Evolutionary conservation across 2,329 filamentous ascomycete species (phyloP).

Genomic region (Cordyceps sp.): DNA sequence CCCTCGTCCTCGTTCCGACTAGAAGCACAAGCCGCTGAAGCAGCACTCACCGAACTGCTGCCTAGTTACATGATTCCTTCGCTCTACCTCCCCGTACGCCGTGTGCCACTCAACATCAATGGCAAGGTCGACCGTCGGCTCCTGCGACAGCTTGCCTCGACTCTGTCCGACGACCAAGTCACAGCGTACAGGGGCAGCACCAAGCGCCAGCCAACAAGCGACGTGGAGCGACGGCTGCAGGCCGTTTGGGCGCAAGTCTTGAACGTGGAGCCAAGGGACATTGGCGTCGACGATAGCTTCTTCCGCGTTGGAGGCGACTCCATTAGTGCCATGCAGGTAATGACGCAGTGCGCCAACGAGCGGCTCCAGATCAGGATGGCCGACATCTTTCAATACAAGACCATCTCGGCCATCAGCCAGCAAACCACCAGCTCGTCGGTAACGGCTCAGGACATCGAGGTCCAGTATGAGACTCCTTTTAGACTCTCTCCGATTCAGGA

Average conservation of each 20-base stretch:
- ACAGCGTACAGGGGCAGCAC: too few relatives aligned
- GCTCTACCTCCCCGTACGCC: not conserved
- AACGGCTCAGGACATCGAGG: not conserved
- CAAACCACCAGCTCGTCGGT: not conserved
- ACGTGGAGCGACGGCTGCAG: not conserved
- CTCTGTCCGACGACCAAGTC: not conserved
- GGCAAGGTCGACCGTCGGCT: not conserved
- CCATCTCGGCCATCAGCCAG: not conserved
- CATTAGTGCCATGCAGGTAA: slow-evolving; percentile 13
- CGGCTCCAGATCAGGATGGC: slow-evolving; percentile 7
- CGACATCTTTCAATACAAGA: not conserved
- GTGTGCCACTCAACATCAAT: not conserved
- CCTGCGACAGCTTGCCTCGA: not conserved
- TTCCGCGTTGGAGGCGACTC: slow-evolving; percentile 18
- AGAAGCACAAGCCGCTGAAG: too few relatives aligned
- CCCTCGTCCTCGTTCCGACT: not conserved
- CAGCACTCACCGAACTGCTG: not conserved
- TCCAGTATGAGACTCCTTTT: not conserved
- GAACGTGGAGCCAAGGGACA: slow-evolving; percentile 14
- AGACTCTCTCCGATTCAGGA: not conserved
- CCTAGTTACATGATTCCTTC: slow-evolving; percentile 1
- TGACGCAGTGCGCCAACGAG: slow-evolving; percentile 15
- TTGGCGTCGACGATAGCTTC: slow-evolving; percentile 5
- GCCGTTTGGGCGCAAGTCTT: slow-evolving; percentile 27
- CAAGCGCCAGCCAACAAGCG: not conserved